Evolutionary conservation across 2,329 filamentous ascomycete genomes (phyloP).

Genomic region (Xylariales sp.): DNA sequence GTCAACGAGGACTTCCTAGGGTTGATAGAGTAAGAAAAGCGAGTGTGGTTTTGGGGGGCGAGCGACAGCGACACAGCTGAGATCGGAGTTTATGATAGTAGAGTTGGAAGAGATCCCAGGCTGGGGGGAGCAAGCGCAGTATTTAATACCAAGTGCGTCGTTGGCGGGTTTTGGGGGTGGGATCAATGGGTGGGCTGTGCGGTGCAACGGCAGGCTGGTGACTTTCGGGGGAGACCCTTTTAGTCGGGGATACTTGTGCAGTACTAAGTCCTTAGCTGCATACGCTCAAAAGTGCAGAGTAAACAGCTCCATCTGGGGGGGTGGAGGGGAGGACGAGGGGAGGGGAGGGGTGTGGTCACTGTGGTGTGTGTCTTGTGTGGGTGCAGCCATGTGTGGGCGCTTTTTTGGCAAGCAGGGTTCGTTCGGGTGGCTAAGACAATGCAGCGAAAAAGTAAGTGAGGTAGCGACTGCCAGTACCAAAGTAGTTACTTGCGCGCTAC

Average conservation of each 20-base stretch:
- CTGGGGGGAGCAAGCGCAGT: conserved; percentile 16
- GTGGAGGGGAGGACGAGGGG: too few species aligned
- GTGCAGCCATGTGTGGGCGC: too few species aligned
- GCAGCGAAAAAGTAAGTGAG: too few species aligned
- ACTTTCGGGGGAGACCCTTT: background rate
- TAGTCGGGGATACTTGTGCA: conserved; percentile 2
- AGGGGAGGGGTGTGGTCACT: too few species aligned
- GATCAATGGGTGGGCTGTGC: too few species aligned
- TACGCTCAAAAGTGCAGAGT: too few species aligned
- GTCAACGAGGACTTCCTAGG: conserved; percentile 69
- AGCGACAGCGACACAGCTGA: conserved; percentile 35
- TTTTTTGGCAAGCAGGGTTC: too few species aligned
- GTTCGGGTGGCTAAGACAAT: too few species aligned
- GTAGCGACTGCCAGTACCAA: too few species aligned
- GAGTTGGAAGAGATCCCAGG: conserved; percentile 21
- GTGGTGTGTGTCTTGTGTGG: too few species aligned
- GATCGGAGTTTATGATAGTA: conserved; percentile 26
- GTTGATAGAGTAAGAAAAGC: conserved; percentile 38
- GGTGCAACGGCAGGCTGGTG: conserved; percentile 4
- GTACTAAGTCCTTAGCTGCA: conserved; percentile 2
- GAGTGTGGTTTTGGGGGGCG: conserved; percentile 42
- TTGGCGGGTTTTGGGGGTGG: background rate
- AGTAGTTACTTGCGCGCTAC: too few species aligned
- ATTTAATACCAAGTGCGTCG: conserved; percentile 1
- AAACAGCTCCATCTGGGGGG: too few species aligned